A percentile compares a stretch with the other conserved stretches of the same genome.
These are phyloP conservation scores for Colletotrichum viniferum DNA, from an alignment of 2,329 filamentous ascomycete species.

Conservation along the genomic window DNA sequence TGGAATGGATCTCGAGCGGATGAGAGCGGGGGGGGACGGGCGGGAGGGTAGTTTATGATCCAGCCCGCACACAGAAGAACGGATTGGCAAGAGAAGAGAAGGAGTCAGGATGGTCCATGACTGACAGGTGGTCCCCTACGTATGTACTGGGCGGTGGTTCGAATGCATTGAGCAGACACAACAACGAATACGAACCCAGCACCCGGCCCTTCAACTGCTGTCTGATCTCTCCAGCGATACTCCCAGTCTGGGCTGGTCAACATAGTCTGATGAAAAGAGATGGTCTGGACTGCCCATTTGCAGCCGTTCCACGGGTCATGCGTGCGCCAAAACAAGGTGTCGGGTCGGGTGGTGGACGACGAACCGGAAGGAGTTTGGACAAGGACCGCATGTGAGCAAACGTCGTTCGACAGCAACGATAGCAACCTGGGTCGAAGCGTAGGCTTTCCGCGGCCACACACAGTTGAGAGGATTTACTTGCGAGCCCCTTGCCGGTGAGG, in stretches of 20 bases:
- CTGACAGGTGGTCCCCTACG: conserved; percentile 2
- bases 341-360: background rate
- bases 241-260: background rate
- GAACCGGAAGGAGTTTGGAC: background rate
- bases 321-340: background rate
- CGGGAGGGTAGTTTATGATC: conserved; percentile 6
- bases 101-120: conserved; percentile 10
- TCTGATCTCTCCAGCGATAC: conserved; percentile 17
- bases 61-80: background rate
- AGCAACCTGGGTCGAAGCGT: background rate
- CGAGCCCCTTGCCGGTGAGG: background rate
- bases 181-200: background rate
- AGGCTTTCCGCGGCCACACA: background rate
- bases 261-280: background rate
- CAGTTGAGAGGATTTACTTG: background rate
- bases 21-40: background rate
- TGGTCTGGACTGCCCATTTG: background rate
- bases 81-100: background rate
- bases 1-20: background rate
- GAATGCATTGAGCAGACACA: background rate
- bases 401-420: background rate
- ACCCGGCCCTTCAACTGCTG: background rate
- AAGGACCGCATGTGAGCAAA: background rate
- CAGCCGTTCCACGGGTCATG: background rate
- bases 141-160: background rate